Base-by-base conservation (phyloP, 768 basidiomycete genomes). In the Roridomyces roridus region DNA sequence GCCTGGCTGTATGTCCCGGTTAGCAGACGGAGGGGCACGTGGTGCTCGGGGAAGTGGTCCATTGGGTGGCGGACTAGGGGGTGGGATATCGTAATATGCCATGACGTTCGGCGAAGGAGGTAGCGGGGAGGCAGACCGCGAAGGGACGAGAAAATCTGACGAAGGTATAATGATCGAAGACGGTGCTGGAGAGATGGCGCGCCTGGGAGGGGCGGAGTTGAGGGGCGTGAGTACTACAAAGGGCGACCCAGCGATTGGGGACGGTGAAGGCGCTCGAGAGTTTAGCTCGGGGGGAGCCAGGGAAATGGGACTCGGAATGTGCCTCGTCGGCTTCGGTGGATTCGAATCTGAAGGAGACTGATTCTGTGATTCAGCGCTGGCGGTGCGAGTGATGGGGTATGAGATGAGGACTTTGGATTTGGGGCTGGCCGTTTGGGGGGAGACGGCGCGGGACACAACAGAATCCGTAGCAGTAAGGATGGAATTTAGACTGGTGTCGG, bases 21-120 rank as follows among this genome's bases (percentile, higher is more conserved):
- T 44, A 0, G 51, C 54, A 20, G 44, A 55, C 9, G 59, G 39
- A 15, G 73, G 68, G 4, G 46, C 49, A 10, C 47, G 57, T 15
- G 73, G 73, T 10, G 77, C 66, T 36, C 68, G 72, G 7, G 82
- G 81, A 9, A 83, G 63, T 0, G 82, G 81, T 0, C 70, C 73
- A 36, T 68, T 68, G 4, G 81, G 82, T 0, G 83, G 80, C 14
- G 82, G 81, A 60, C 77, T 82, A 5, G 82, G 80, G 1, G 81
- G 82, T 3, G 82, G 81, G 34, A 80, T 72, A 57, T 81, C 78
- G 52, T 80, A 80, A 64, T 80, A 76, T 5, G 78, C 74, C 7
- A 80, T 67, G 15, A 77, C 74, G 56, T 74, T 79, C 12, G 79
- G 76, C 43, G 72, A 71, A 10, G 74, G 72, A 11, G 73, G 51